Evolutionary conservation across 2,329 filamentous ascomycete species (phyloP), one percentile per base, ranked within the genome.

Genomic region (Penicillium crustosum): DNA sequence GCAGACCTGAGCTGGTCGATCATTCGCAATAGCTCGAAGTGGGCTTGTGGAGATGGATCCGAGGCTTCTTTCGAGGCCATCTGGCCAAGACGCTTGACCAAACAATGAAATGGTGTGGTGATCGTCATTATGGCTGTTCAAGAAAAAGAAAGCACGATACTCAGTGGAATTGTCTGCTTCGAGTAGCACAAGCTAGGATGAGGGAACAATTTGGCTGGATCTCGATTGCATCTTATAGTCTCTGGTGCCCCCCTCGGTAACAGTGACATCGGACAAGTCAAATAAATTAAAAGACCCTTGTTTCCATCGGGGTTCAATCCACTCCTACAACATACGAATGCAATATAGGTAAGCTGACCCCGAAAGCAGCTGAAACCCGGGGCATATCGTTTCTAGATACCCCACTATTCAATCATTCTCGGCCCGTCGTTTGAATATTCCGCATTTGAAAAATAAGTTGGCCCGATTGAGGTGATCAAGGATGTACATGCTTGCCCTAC

Each of bases 1-100:
- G 63, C 66, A 35, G 68, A 59, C 25, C 59, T 63, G 15, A 74
- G 47, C 44, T 70, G 61, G 29, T 71, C 68, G 33, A 73, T 66
- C 31, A 69, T 61, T 9, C 59, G 61, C 19, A 73, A 59, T 15
- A 74, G 57, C 33, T 68, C 66, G 13, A 66, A 66, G 49, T 71
- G 71, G 19, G 62, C 57, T 45, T 64, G 51, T 13, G 66, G 48
- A 5, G 66, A 67, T 3, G 61, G 61, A 4, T 54, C 59, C 2
- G 57, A 47, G n/a, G 49, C 53, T 19, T 70, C 64, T 39, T 66
- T 51, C 43, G 64, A 13, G 6, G 58, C 61, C 23, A 65, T 44
- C 25, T 62, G 57, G 19, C 62, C 47, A 3, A 67, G 44, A 12
- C 55, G 65, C 19, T 58, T 52, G 42, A 61, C 36, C 41, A 66